Base-by-base conservation (phyloP, 257 asterid species). In the Lithospermum erythrorhizon region DNA sequence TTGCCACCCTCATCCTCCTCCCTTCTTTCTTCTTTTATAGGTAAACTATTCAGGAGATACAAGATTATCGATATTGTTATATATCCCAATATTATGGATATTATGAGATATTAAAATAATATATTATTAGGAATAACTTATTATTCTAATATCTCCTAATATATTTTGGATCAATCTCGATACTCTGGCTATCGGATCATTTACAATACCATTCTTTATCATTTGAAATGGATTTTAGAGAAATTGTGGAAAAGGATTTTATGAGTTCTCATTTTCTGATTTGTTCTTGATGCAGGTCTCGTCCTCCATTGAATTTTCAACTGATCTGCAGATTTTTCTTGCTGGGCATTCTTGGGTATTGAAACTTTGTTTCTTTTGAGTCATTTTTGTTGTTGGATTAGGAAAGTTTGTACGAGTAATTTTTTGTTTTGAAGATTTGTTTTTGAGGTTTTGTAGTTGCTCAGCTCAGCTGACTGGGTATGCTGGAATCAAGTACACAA, bases 391-490 rank as follows among this genome's bases (percentile, higher is more conserved):
- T 60, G n/a, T 20, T 57, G n/a, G 18, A 14, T 11, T 41, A 11
- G 49, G 14, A 11, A 11, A 41, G 49, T 13, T 41, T 41, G 18
- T 0, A 41, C n/a, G n/a, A n/a, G n/a, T n/a, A n/a, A n/a, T 8
- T 41, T 1, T 11, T 41, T 3, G 13, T 11, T 41, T 41, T 41
- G 49, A 14, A 41, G 49, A 41, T 13, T 41, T 41, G 49, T 41
- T 41, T 41, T 41, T 14, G 17, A 41, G 47, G 29, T n/a, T 68
- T 32, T 70, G 58, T 73, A 90, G 96, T 74, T 90, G 91, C 62
- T 65, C 76, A 70, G 94, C 95, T 15, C 98, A 90, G 85, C 75
- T 87, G 58, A 79, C 95, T 37, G 94, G 96, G 7, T 83, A 87
- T 72, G 75, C 89, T 59, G 98, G 96, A 61, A 85, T 90, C 61